phyloP scores from a whole-genome alignment of 2,329 filamentous ascomycete species.

The Colletotrichum sp. region DNA sequence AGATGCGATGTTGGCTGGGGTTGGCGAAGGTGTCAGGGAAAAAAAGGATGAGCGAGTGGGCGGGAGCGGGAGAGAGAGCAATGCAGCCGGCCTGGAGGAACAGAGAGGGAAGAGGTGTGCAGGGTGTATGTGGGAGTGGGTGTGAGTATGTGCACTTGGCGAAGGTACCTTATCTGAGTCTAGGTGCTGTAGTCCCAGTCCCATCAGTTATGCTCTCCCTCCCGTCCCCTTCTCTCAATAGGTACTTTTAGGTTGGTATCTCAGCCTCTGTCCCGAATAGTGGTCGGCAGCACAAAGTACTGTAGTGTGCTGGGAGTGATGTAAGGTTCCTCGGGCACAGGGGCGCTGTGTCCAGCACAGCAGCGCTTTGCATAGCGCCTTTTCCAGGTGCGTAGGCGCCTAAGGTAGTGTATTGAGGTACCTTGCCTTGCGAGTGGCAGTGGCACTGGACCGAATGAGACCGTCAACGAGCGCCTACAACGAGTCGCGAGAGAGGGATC shows the following conservation, averaged over 20 bases:
- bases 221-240: background rate
- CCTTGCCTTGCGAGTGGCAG: background rate
- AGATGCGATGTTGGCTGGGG: conserved; percentile 14
- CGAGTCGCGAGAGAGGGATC: conserved; percentile 6
- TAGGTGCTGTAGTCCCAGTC: background rate
- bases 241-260: background rate
- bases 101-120: background rate
- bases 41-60: background rate
- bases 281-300: background rate
- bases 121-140: background rate
- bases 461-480: background rate
- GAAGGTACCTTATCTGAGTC: background rate
- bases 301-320: background rate
- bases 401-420: background rate
- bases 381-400: background rate
- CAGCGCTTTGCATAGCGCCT: background rate
- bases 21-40: background rate
- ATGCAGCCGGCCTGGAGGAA: background rate
- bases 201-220: background rate
- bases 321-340: background rate
- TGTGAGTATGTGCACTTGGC: background rate
- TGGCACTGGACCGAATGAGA: background rate
- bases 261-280: background rate
- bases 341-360: background rate
- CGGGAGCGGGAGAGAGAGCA: conserved; percentile 23